Conservation (phyloP, 164 flowering plant species). For the Paratinospora sagittata region DNA sequence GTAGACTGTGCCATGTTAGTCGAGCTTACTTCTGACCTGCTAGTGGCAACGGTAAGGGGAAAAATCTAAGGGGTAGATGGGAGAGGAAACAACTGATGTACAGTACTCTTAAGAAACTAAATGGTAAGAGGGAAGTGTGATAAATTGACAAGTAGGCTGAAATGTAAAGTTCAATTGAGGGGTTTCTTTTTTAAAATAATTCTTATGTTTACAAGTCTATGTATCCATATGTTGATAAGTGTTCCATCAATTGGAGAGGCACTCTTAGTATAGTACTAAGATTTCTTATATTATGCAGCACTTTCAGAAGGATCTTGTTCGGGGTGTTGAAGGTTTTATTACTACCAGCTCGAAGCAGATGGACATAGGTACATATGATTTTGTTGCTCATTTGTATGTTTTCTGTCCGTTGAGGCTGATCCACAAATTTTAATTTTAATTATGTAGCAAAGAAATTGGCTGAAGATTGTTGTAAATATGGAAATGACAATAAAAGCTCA, state of each 20-base stretch:
- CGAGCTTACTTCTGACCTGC: too few relatives aligned
- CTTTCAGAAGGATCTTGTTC: conserved; percentile 79
- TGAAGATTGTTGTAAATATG: conserved; percentile 65
- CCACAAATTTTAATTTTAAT: conserved; percentile 1
- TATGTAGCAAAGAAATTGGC: conserved; percentile 52
- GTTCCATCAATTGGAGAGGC: neutral
- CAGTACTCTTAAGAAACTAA: too few relatives aligned
- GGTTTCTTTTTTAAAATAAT: too few relatives aligned
- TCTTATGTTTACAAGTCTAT: neutral
- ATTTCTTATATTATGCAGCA: conserved; percentile 42
- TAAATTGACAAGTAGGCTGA: too few relatives aligned
- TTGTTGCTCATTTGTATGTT: conserved; percentile 4
- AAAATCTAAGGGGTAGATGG: neutral
- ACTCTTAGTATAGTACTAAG: neutral
- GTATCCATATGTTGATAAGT: neutral
- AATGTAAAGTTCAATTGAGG: too few relatives aligned
- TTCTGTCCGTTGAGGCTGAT: conserved; percentile 14
- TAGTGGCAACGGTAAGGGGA: neutral
- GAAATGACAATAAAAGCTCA: conserved; percentile 40
- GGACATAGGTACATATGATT: conserved; percentile 51
- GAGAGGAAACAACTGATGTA: too few relatives aligned
- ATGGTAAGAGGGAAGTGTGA: too few relatives aligned
- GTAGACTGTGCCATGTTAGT: too few relatives aligned
- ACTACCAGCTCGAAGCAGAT: conserved; percentile 56
- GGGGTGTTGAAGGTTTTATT: conserved; percentile 68